Evolutionary conservation across 306 rosid genomes (phyloP).

Genomic region (Vicia sativa): DNA sequence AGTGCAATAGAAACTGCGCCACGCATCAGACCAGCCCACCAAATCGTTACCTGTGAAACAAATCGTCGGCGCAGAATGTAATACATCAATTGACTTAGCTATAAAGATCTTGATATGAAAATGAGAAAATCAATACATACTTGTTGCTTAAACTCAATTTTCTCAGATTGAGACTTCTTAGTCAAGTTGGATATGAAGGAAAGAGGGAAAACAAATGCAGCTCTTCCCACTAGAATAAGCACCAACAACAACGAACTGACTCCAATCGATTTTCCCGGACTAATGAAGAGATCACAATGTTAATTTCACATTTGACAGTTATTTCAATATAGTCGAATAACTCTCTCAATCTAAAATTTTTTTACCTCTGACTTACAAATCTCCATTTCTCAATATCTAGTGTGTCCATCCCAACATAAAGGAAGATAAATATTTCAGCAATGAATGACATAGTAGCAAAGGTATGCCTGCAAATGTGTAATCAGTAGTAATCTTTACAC

Average conservation of each 20-base stretch:
- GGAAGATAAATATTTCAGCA: constrained; percentile 92
- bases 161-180: constrained; percentile 67
- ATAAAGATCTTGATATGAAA: background rate
- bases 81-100: constrained; percentile 5
- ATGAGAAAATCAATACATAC: constrained; percentile 48
- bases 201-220: constrained; percentile 90
- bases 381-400: constrained; percentile 96
- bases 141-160: constrained; percentile 78
- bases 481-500: background rate
- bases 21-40: constrained; percentile 99
- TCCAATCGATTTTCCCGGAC: constrained; percentile 82
- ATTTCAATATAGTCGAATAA: constrained; percentile 15
- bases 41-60: constrained; percentile 73
- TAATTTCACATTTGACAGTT: constrained; percentile 22
- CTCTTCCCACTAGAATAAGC: constrained; percentile 88
- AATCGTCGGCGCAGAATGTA: constrained; percentile 7
- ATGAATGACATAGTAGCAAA: constrained; percentile 90
- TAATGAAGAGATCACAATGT: constrained; percentile 41
- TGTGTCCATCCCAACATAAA: constrained; percentile 98
- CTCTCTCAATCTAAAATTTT: background rate
- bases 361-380: constrained; percentile 79
- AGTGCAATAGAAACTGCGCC: constrained; percentile 99
- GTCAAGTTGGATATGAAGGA: constrained; percentile 82
- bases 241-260: constrained; percentile 86
- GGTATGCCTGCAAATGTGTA: constrained; percentile 67